These are phyloP conservation scores for Populus tomentosa DNA, from an alignment of 441 rosid genomes.

Conservation along the genomic window DNA sequence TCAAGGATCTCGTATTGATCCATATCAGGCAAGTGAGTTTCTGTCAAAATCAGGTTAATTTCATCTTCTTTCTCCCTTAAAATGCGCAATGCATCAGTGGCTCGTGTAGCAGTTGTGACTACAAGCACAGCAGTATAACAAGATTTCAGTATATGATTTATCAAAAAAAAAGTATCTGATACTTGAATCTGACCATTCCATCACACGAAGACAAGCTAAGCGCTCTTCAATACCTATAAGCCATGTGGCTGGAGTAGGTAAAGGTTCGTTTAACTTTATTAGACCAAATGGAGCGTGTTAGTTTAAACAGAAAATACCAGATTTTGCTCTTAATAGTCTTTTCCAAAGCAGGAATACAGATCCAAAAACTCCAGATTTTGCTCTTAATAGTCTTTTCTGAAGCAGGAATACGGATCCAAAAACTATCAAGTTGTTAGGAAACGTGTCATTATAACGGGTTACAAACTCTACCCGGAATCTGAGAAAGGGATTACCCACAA, in stretches of 20 bases:
- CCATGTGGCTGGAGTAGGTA: background rate
- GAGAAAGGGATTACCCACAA: background rate
- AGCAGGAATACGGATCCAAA: background rate
- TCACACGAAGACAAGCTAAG: background rate
- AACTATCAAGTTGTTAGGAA: background rate
- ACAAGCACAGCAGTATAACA: slow-evolving; percentile 5
- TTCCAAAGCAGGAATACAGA: background rate
- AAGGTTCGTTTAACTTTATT: background rate
- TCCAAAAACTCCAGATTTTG: background rate
- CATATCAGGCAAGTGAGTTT: slow-evolving; percentile 42
- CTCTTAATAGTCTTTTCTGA: background rate
- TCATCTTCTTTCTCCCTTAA: slow-evolving; percentile 16
- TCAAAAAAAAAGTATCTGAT: background rate
- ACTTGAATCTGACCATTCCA: background rate
- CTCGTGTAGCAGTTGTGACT: slow-evolving; percentile 38
- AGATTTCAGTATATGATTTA: background rate
- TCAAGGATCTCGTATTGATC: slow-evolving; percentile 43
- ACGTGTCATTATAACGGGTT: background rate
- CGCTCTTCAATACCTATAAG: background rate
- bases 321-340: background rate
- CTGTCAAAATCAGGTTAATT: slow-evolving; percentile 40
- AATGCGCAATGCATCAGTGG: slow-evolving; percentile 33
- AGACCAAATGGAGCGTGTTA: background rate
- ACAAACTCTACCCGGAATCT: background rate
- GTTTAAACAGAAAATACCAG: background rate